Evolutionary conservation across 345 rosid genomes (phyloP), one percentile per base, ranked within the genome.

Genomic region (Lepidium aucheri): DNA sequence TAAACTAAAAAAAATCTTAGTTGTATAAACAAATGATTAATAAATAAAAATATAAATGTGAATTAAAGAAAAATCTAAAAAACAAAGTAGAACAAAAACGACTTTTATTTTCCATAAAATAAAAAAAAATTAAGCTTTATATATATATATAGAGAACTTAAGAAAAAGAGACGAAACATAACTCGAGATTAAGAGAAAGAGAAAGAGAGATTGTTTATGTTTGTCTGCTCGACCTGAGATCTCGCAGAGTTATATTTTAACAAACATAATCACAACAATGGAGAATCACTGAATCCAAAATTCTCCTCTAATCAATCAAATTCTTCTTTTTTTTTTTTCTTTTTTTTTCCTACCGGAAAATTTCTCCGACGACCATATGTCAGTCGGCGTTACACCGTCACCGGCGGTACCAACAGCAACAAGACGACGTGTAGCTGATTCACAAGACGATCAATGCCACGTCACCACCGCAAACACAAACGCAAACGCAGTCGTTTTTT

Each of bases 401-500:
- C 73, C 81, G 59, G 73, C 72, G 3, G 81, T 70, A 18, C 78
- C 85, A 28, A 78, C 87, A 36, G 73, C 92, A 30, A 79, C 93
- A 33, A 77, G 99, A 61, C 78, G 99, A 13, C 99, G 99, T 18
- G 85, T 85, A 63, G 70, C 79, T 11, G 82, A 76, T 67, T 62
- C 72, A 6, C 42, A 73, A 33, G 65, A 78, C 14, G 86, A 81
- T 40, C 65, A 54, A 30, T 39, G 66, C 63, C 44, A 74, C 76
- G 68, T 49, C 50, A 44, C 6, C 57, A 54, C 8, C 44, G 62
- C 22, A 20, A 20, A 20, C 22, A 3, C 3, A 20, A 26, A 26
- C 30, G 62, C 38, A 69, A 59, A 52, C 72, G 62, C 72, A 28
- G 75, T 74, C 53, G 54, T 74, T 54, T 54, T 74, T 61, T 46